phyloP scores from a whole-genome alignment of 1,284 basidiomycete genomes.

The Farysia itapuensis region DNA sequence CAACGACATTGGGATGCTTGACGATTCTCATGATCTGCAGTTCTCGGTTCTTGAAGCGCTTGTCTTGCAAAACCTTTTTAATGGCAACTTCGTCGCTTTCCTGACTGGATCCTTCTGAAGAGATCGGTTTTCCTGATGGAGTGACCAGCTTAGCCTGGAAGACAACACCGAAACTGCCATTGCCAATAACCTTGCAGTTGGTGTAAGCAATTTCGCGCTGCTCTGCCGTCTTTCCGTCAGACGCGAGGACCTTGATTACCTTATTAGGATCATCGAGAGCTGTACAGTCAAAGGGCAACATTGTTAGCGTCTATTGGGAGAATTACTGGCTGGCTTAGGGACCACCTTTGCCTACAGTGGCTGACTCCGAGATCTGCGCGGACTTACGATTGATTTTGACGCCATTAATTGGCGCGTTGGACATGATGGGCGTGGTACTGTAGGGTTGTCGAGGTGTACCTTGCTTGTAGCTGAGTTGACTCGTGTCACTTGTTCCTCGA shows the following conservation, averaged over 20 bases:
- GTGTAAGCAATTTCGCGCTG: slow-evolving; percentile 89
- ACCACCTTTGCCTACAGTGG: no score
- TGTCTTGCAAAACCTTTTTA: slow-evolving; percentile 99
- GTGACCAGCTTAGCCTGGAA: slow-evolving; percentile 72
- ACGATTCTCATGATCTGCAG: slow-evolving; percentile 99
- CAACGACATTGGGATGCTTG: slow-evolving; percentile 95
- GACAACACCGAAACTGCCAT: slow-evolving; percentile 97
- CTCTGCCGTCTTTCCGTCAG: slow-evolving; percentile 88
- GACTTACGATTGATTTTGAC: slow-evolving; percentile 47
- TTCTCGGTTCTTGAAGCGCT: slow-evolving; percentile 99
- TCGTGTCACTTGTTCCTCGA: no score
- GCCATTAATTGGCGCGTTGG: slow-evolving; percentile 49
- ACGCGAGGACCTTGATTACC: slow-evolving; percentile 90
- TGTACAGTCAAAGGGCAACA: neutral
- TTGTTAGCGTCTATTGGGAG: neutral
- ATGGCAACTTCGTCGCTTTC: slow-evolving; percentile 77
- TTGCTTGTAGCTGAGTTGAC: no score
- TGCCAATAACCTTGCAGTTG: slow-evolving; percentile 96
- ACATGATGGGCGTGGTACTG: slow-evolving; percentile 28
- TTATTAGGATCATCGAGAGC: slow-evolving; percentile 83
- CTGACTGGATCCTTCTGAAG: slow-evolving; percentile 32
- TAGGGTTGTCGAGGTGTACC: no score
- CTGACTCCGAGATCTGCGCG: no score
- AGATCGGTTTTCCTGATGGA: slow-evolving; percentile 17
- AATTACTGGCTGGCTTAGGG: no score